Evolutionary conservation across 805 yeast genomes (phyloP), one percentile per base, ranked within the genome.

Genomic region (Lipomyces kockii): DNA sequence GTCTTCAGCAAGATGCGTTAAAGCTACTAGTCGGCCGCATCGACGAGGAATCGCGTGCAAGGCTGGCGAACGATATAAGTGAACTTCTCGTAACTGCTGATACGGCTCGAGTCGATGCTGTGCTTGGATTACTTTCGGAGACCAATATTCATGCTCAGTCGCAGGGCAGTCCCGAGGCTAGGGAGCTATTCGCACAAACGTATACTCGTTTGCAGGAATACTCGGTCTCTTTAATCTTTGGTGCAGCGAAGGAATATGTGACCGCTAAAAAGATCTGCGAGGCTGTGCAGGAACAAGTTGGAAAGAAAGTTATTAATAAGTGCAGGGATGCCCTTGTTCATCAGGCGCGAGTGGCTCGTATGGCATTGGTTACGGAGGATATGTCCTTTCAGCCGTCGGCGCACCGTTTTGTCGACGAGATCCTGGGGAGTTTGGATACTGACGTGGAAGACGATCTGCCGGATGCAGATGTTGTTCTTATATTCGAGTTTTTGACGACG

Each of bases 301-400:
- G 49, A 17, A 43, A 7, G 9, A 5, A 43, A 0, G 49, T 43
- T 17, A 43, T 17, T 43, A 43, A 43, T 17, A 43, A 43, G 49
- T 43, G 20, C 49, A 43, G 49, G 9, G 49, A 43, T 17, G 9
- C 22, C 9, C 49, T 43, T n/a, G 49, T 43, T 17, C 49, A 3
- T 1, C 49, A n/a, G 9, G 49, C 49, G 22, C 49, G 49, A 4
- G 49, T n/a, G 49, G 55, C 55, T 25, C 55, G 55, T 3, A 25
- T 34, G 3, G 67, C 68, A 3, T 22, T 61, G 17, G 49, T 51
- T 20, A 61, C 65, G 8, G 68, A 61, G 17, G 68, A 65, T 46
- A 6, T 61, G n/a, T 61, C 62, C 11, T 65, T 65, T 53, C 32
- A 17, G 9, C 49, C 51, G 9, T 22, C 25, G 7, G 20, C 58